Evolutionary conservation across 2,329 filamentous ascomycete species (phyloP).

Genomic region (Zymoseptoria pseudotritici): DNA sequence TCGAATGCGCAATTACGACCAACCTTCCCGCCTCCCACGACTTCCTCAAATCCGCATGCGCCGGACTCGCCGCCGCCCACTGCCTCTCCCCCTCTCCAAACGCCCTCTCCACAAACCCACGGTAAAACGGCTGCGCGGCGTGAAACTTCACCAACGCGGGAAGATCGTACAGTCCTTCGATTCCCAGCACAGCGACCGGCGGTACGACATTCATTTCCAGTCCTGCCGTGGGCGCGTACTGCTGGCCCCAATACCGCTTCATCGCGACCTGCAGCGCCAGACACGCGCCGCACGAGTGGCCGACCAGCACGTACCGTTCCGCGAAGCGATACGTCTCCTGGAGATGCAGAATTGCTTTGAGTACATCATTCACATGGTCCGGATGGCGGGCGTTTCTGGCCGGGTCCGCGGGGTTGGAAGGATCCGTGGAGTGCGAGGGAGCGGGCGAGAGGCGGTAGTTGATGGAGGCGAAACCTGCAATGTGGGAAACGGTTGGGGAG

Average conservation of each 20-base stretch:
- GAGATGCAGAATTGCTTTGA: constrained; percentile 45
- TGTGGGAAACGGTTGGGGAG: constrained; percentile 23
- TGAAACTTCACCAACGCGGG: constrained; percentile 44
- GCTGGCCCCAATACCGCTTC: constrained; percentile 32
- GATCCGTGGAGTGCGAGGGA: constrained; percentile 36
- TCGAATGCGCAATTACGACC: constrained; percentile 40
- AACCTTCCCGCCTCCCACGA: constrained; percentile 35
- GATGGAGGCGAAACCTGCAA: constrained; percentile 57
- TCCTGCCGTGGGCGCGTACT: constrained; percentile 21
- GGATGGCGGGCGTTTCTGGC: constrained; percentile 49
- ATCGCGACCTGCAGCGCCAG: constrained; percentile 55
- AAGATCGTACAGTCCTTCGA: constrained; percentile 63
- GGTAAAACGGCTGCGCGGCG: constrained; percentile 44
- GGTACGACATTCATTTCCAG: constrained; percentile 22
- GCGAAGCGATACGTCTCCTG: constrained; percentile 39
- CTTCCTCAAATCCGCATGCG: constrained; percentile 36
- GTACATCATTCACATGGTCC: constrained; percentile 53
- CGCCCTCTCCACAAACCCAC: constrained; percentile 50
- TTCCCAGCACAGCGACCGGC: constrained; percentile 50
- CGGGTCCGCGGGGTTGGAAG: constrained; percentile 40
- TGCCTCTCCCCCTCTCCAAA: constrained; percentile 47
- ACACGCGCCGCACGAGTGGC: constrained; percentile 58
- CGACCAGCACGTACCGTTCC: constrained; percentile 48
- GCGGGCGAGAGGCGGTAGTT: constrained; percentile 57
- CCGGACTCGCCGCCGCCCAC: constrained; percentile 54